Evolutionary conservation across 2,329 filamentous ascomycete genomes (phyloP), one percentile per base, ranked within the genome.

Genomic region (Aspergillus sp.): DNA sequence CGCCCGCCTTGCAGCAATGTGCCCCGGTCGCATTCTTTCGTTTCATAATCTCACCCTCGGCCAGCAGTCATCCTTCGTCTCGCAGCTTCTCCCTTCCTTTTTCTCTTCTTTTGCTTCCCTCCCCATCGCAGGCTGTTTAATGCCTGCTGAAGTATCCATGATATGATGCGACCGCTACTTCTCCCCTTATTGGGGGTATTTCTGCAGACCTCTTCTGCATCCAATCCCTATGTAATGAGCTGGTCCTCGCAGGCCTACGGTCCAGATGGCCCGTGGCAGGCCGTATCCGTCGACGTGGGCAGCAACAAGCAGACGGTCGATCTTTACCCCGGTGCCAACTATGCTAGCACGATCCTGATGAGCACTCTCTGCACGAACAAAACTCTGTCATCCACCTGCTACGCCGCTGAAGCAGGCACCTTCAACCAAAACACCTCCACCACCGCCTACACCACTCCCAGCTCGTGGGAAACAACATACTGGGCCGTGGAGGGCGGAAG

Each of bases 241-340:
- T 70, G 66, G 66, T 68, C 65, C 7, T 27, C 60, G 3, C 48
- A 62, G 53, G 50, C 47, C 11, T 68, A 66, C 56, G 68, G 66
- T 10, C 66, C 66, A 1, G 69, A 72, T 59, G 69, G 69, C 5
- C 70, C 69, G 11, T 72, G 68, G 70, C 66, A 71, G 8, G 68
- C 68, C 5, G 64, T 71, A 2, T 55, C 54, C 8, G 52, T 69
- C 2, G 19, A 23, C 11, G 27, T 70, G 11, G 70, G 70, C 5
- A 62, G 51, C 17, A 59, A 59, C 38, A 4, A 13, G 8, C 66
- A 70, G n/a, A 3, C 23, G 0, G 30, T 68, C 27, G 64, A 49
- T 13, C 51, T 68, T 0, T 70, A 69, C 52, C 68, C 68, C 0
- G 64, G 64, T 0, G 65, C 53, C 30, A 57, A 44, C 13, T 66